Evolutionary conservation across 805 yeast genomes (phyloP), one percentile per base, ranked within the genome.

Genomic region (Schwanniomyces sp.): DNA sequence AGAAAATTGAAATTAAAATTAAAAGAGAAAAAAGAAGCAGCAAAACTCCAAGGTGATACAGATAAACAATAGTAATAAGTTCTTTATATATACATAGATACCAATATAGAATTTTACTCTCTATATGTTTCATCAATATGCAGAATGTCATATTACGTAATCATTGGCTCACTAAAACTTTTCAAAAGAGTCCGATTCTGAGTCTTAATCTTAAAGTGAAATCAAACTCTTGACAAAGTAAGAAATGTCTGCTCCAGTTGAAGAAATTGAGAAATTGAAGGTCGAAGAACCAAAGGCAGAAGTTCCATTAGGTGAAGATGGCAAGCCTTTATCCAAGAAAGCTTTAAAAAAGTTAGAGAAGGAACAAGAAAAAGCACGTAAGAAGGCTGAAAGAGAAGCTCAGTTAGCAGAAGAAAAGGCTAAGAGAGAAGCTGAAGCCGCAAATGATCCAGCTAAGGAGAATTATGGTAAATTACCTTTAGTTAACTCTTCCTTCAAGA

Each of bases 271-370:
- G 48, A 49, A 45, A 43, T 60, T 43, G 63, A 63, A 49, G 25
- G 47, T 43, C 42, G 58, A 56, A 46, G 57, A 52, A 37, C 28
- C 38, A 12, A 27, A 43, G 17, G 45, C 48, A 10, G 55, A 32
- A 9, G 46, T 51, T 11, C 53, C 70, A 41, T 63, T 82, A 40
- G 85, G 86, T 10, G 81, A 81, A 54, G 92, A 87, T 63, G 96
- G 97, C 38, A 84, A 80, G 70, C 96, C 96, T 25, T 74, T 90
- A 57, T 86, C 95, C 48, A 94, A 94, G 72, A 94, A 91, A 67
- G 99, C 97, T 2, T 75, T 94, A 61, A 94, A 94, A 80, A 94
- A 94, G 75, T 80, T 94, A 52, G 94, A 88, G 67, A 92, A 92
- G 64, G 96, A 89, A 70, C 83, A 80, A 64, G 97, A 91, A 72